Conservation (phyloP, 306 rosid genomes). For the Fagus crenata region DNA sequence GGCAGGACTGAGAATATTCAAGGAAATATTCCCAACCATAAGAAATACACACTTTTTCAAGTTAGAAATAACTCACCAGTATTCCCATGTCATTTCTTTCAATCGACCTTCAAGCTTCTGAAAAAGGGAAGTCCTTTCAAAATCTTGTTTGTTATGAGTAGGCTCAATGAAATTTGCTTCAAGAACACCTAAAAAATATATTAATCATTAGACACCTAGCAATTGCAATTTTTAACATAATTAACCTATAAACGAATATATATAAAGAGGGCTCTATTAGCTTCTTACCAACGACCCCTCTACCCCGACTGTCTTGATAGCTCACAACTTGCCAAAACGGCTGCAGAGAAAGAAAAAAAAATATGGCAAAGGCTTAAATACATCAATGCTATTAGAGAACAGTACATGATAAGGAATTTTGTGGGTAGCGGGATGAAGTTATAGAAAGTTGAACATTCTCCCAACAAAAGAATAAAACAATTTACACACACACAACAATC, state of each 20-base stretch:
- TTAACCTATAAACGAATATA: slow-evolving; percentile 12
- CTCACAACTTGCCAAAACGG: slow-evolving; percentile 92
- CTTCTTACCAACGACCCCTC: slow-evolving; percentile 88
- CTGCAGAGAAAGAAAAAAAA: slow-evolving; percentile 49
- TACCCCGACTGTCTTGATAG: slow-evolving; percentile 56
- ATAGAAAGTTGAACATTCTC: neutral
- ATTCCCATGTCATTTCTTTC: slow-evolving; percentile 86
- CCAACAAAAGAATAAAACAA: neutral
- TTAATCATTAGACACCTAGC: slow-evolving; percentile 26
- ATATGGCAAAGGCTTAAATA: slow-evolving; percentile 10
- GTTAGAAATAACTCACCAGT: slow-evolving; percentile 54
- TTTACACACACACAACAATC: neutral
- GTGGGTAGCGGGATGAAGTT: neutral
- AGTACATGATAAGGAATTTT: neutral
- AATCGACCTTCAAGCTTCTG: slow-evolving; percentile 87
- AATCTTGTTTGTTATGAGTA: slow-evolving; percentile 92
- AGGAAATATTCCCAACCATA: neutral
- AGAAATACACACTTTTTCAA: neutral
- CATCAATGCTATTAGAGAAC: neutral
- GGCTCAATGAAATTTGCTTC: slow-evolving; percentile 91
- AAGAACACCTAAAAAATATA: slow-evolving; percentile 58
- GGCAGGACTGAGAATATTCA: neutral
- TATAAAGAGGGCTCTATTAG: slow-evolving; percentile 17
- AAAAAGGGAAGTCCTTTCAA: slow-evolving; percentile 82
- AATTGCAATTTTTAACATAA: neutral